Evolutionary conservation across 495 filamentous ascomycete species (phyloP), one percentile per base, ranked within the genome.

Genomic region (Xylaria intraflava): DNA sequence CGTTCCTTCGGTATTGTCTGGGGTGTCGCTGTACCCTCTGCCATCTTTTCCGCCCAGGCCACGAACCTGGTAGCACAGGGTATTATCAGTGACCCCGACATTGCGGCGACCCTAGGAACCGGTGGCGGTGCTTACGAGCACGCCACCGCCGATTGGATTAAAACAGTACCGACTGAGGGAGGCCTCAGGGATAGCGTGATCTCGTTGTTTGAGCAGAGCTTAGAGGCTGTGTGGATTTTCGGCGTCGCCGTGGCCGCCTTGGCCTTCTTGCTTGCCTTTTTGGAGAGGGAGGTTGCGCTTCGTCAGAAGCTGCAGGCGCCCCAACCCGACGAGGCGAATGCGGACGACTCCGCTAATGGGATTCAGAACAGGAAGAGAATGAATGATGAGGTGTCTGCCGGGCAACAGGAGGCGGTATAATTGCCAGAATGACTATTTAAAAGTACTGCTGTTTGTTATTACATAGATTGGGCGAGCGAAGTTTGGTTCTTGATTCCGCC

Each of bases 1-100:
- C 62, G 71, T 3, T 60, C 46, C 20, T 74, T 76, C 14, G 41
- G 41, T 16, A 27, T 29, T 7, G 23, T 44, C 10, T 44, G 41
- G 41, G 41, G 41, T 17, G 41, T 29, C 23, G 12, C 41, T 5
- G 24, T 44, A 3, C 41, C 41, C 4, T 26, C 41, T 11, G 24
- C 24, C 41, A 44, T 44, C 22, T 44, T 44, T 23, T 22, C 17
- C 20, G 20, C 19, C 39, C 39, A 23, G 19, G 17, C 39, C 8
- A 42, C 17, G 2, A 23, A 12, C 9, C 9, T 42, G 19, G 11
- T 20, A 2, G 20, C 22, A 20, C 7, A 23, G 17, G 20, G 36
- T 14, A 14, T 39, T 39, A 17, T 42, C 39, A 23, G 20, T 20
- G 39, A 42, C 39, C 39, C 39, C 8, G 11, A 22, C 2, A 22